Evolutionary conservation across 2,329 filamentous ascomycete species (phyloP), one percentile per base, ranked within the genome.

Genomic region (Epichloe bromicola): DNA sequence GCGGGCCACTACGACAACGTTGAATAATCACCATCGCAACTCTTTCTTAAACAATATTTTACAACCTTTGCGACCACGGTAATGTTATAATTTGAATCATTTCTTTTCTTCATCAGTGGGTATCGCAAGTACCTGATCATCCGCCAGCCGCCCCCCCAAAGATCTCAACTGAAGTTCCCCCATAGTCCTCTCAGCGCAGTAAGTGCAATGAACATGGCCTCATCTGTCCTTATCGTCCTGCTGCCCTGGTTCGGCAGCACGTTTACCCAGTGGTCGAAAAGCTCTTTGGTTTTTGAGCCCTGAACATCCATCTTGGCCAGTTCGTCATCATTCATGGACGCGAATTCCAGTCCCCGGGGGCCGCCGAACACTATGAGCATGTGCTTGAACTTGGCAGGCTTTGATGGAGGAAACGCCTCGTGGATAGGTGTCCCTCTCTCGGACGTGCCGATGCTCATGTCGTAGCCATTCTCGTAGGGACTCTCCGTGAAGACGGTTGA

Each of bases 251-350:
- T 80, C 3, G 87, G 86, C 56, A 89, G 73, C 43, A 93, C 74
- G 64, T 95, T 87, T 17, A 94, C 74, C 87, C 87, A 94, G 58
- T 83, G 75, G 65, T 95, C 88, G 63, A 95, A 95, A 48, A 91
- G 64, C 57, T 87, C 80, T 56, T 74, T 78, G 7, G 82, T 83
- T 54, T 79, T 81, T 23, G 73, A 72, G 36, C 82, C 80, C 5
- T 74, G 71, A 14, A 91, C 78, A 0, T 80, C 83, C 63, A 82
- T 81, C 43, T 70, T 72, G 46, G 70, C 70, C 36, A 85, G 66
- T 48, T 75, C 67, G 20, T 69, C 66, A 56, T 80, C 77, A 55
- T 80, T 80, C 67, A 76, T 74, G 3, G 87, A 79, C 0, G 87
- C 87, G 49, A 79, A 83, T 63, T 94, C 88, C 14, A 95, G 70